These are phyloP conservation scores for Hyaloscypha hepaticicola DNA, from an alignment of 495 filamentous ascomycete species.

Conservation along the genomic window DNA sequence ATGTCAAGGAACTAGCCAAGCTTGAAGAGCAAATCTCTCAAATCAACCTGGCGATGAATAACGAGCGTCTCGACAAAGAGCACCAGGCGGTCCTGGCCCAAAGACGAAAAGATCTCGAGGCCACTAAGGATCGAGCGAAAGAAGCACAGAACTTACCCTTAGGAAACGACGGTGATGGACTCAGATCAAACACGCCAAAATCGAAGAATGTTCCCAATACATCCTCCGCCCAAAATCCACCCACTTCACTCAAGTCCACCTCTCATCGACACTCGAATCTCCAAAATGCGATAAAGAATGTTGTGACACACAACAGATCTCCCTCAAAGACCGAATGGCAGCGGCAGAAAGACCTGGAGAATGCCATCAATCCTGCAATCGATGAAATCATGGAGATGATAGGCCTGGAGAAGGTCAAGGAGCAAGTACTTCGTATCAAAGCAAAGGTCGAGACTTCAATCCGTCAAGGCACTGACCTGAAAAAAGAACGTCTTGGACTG, in stretches of 20 bases:
- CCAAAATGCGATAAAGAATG: background rate
- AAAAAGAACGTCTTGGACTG: conserved; percentile 59
- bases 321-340: conserved; percentile 58
- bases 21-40: conserved; percentile 58
- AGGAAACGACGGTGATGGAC: background rate
- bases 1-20: conserved; percentile 50
- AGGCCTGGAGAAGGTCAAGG: conserved; percentile 70
- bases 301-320: conserved; percentile 28
- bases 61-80: conserved; percentile 45
- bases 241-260: background rate
- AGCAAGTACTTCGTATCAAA: conserved; percentile 63
- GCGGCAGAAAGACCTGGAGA: conserved; percentile 51
- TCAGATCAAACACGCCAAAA: no score
- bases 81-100: conserved; percentile 48
- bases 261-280: background rate
- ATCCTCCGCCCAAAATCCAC: background rate
- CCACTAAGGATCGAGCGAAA: conserved; percentile 12
- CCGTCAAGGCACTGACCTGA: conserved; percentile 56
- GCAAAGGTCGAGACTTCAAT: conserved; percentile 60
- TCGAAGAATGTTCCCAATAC: background rate
- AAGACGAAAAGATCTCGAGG: conserved; percentile 24
- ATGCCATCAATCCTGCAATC: conserved; percentile 52
- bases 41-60: conserved; percentile 47
- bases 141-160: background rate
- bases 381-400: conserved; percentile 71